These are phyloP conservation scores for Stephania cephalantha DNA, from an alignment of 164 flowering plant species.

Conservation along the genomic window DNA sequence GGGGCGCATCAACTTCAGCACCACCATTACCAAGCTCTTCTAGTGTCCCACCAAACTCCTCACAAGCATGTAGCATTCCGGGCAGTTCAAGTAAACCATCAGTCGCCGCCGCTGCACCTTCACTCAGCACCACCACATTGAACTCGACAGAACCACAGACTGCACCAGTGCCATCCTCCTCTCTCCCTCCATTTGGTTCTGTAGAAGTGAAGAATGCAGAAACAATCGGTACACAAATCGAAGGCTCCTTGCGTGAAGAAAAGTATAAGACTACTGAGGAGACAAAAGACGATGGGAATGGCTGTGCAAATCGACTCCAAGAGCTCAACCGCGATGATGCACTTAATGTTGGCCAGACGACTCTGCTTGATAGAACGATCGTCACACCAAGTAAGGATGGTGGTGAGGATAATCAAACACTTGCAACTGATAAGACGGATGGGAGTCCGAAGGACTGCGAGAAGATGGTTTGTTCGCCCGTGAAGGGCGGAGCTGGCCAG, in stretches of 20 bases:
- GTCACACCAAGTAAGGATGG: constrained; percentile 10
- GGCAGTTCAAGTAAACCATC: constrained; percentile 13
- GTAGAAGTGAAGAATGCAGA: constrained; percentile 14
- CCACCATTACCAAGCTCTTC: constrained; percentile 18
- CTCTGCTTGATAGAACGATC: constrained; percentile 6
- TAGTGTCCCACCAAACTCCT: not conserved
- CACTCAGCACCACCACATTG: constrained; percentile 8
- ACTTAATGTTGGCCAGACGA: constrained; percentile 7
- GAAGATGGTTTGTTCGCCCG: constrained; percentile 1
- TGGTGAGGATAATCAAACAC: constrained; percentile 9
- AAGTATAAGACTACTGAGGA: constrained; percentile 16
- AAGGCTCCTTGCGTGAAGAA: not conserved
- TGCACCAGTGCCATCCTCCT: constrained; percentile 2
- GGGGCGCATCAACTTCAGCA: constrained; percentile 18
- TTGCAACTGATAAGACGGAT: not conserved
- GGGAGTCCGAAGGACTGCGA: constrained; percentile 3
- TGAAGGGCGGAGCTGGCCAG: not conserved
- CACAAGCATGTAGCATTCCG: not conserved
- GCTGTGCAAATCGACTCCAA: not conserved
- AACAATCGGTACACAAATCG: not conserved
- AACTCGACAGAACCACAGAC: constrained; percentile 13
- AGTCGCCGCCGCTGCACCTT: constrained; percentile 6
- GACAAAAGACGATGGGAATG: constrained; percentile 3
- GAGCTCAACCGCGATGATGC: constrained; percentile 8
- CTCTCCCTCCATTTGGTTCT: not conserved